A percentile compares a stretch with the other conserved stretches of the same genome.
phyloP scores from a whole-genome alignment of 495 filamentous ascomycete genomes.

The Podospora fimiseda region DNA sequence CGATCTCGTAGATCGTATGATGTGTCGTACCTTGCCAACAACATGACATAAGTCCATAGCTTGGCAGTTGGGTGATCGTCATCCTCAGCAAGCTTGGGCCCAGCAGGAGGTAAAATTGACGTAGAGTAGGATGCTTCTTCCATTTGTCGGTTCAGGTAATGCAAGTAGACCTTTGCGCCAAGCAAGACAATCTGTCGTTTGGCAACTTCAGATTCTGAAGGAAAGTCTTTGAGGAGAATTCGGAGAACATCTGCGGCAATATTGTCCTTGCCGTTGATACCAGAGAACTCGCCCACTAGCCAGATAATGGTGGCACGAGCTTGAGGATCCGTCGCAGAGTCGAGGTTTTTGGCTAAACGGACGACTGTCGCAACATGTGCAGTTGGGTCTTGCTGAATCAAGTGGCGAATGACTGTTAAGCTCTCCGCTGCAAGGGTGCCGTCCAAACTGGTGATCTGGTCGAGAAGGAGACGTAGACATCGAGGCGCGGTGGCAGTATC shows the following conservation, averaged over 20 bases:
- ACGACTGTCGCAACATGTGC: conserved; percentile 75
- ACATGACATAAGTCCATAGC: conserved; percentile 77
- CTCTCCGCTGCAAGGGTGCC: conserved; percentile 84
- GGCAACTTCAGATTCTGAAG: conserved; percentile 73
- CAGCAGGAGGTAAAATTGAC: background rate
- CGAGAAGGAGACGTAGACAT: conserved; percentile 74
- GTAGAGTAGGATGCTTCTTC: conserved; percentile 22
- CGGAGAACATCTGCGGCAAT: conserved; percentile 89
- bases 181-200: conserved; percentile 89
- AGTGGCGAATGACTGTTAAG: conserved; percentile 85
- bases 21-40: conserved; percentile 82
- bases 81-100: conserved; percentile 31
- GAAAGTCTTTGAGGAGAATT: conserved; percentile 79
- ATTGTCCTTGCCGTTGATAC: conserved; percentile 68
- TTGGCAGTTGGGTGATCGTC: conserved; percentile 62
- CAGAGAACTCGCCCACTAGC: conserved; percentile 93
- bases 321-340: conserved; percentile 72
- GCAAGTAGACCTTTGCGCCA: conserved; percentile 90
- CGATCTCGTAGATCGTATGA: conserved; percentile 94
- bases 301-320: conserved; percentile 92
- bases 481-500: conserved; percentile 61
- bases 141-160: conserved; percentile 63
- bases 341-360: conserved; percentile 84
- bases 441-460: conserved; percentile 77
- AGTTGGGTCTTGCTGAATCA: conserved; percentile 84